These are phyloP conservation scores for Lyophyllum atratum DNA, from an alignment of 768 basidiomycete species.

Conservation along the genomic window DNA sequence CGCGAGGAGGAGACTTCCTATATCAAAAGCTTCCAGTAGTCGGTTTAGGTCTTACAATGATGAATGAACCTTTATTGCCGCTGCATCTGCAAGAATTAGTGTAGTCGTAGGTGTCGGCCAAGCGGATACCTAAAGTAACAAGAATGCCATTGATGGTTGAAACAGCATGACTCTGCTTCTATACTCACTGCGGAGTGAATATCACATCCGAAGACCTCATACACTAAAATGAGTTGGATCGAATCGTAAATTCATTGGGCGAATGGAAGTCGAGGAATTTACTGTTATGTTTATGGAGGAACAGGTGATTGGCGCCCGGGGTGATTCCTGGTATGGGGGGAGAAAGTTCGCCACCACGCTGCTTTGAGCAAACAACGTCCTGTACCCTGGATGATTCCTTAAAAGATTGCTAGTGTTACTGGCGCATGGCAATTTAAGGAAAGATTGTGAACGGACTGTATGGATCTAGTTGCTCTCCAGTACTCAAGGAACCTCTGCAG, in stretches of 20 bases:
- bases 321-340: conserved; percentile 30
- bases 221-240: conserved; percentile 24
- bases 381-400: conserved; percentile 36
- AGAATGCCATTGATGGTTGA: not conserved
- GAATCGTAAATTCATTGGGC: not conserved
- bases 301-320: conserved; percentile 31
- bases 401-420: not conserved
- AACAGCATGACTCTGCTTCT: not conserved
- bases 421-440: not conserved
- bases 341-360: conserved; percentile 26
- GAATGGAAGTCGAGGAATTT: not conserved
- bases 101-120: conserved; percentile 23
- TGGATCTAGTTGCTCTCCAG: conserved; percentile 24
- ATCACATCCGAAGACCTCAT: conserved; percentile 34
- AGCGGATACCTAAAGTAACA: conserved; percentile 23
- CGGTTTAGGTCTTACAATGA: not conserved
- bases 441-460: conserved; percentile 24
- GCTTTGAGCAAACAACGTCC: conserved; percentile 26
- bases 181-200: conserved; percentile 33
- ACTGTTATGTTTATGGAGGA: conserved; percentile 33
- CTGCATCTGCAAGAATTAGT: conserved; percentile 38
- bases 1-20: conserved; percentile 54
- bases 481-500: conserved; percentile 21
- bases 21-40: not conserved
- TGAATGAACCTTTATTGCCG: conserved; percentile 39